Percentiles rank a stretch among this genome's conserved stretches.
Conservation (phyloP, 345 rosid species). For the thale cress (Arabidopsis thaliana) region DNA sequence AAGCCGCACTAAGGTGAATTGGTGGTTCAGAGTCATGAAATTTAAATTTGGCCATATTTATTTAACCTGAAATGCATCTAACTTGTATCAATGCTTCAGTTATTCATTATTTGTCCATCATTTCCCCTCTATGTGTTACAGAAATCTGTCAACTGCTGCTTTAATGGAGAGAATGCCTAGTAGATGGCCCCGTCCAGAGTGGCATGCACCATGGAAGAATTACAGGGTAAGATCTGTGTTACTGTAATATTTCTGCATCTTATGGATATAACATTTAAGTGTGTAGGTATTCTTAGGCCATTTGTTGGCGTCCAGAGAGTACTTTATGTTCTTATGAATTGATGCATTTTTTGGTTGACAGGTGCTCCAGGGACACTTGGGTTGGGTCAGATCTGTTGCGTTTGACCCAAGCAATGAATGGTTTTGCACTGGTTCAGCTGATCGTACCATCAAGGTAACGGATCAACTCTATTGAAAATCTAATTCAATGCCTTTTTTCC, state of each 20-base stretch:
- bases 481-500: not conserved
- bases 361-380: slow-evolving; percentile 88
- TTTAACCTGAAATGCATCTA: not conserved
- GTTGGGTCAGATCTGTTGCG: slow-evolving; percentile 94
- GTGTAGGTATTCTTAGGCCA: slow-evolving; percentile 4
- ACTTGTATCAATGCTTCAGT: not conserved
- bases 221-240: slow-evolving; percentile 65
- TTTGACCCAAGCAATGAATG: slow-evolving; percentile 92
- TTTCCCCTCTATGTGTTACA: slow-evolving; percentile 28
- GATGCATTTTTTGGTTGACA: slow-evolving; percentile 13
- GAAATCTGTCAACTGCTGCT: slow-evolving; percentile 74
- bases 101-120: not conserved
- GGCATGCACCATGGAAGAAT: slow-evolving; percentile 95
- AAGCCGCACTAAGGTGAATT: not conserved
- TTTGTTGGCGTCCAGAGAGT: slow-evolving; percentile 4
- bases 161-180: slow-evolving; percentile 89
- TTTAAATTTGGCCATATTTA: slow-evolving; percentile 3
- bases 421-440: slow-evolving; percentile 98
- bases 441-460: slow-evolving; percentile 85
- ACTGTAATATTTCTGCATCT: slow-evolving; percentile 13
- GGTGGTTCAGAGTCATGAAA: slow-evolving; percentile 9
- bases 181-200: slow-evolving; percentile 91
- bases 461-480: slow-evolving; percentile 1
- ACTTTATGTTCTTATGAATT: slow-evolving; percentile 13
- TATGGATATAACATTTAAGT: not conserved